Evolutionary conservation across 345 rosid species (phyloP).

Genomic region (Schrenkiella parvula): DNA sequence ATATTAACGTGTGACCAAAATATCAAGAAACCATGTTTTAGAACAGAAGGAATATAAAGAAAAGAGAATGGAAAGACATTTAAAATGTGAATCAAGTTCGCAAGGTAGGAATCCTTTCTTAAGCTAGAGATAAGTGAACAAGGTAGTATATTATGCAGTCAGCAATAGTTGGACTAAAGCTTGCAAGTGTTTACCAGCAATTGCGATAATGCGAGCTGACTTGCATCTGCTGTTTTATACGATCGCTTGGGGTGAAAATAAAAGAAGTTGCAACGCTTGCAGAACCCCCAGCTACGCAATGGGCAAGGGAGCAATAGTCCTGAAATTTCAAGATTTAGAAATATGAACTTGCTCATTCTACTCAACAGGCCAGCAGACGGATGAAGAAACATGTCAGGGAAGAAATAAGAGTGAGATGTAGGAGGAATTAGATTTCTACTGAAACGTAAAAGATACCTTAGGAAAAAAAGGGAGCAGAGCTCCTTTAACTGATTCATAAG

Average conservation of each 20-base stretch:
- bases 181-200: constrained; percentile 57
- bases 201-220: constrained; percentile 76
- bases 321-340: constrained; percentile 29
- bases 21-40: background rate
- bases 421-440: background rate
- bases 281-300: constrained; percentile 88
- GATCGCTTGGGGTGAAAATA: constrained; percentile 88
- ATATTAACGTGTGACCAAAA: constrained; percentile 2
- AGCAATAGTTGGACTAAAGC: background rate
- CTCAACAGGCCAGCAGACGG: background rate
- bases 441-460: constrained; percentile 43
- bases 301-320: constrained; percentile 74
- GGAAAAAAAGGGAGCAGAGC: constrained; percentile 71
- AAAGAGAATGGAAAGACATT: too few species aligned
- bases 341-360: background rate
- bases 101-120: background rate
- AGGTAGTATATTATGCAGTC: background rate
- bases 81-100: too few species aligned
- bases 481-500: constrained; percentile 86
- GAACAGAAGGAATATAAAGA: too few species aligned
- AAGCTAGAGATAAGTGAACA: background rate
- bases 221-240: constrained; percentile 97
- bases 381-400: too few species aligned
- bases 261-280: constrained; percentile 90
- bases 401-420: background rate